A percentile compares a stretch with the other conserved stretches of the same genome.
These are phyloP conservation scores for Zhuliangozyma parablackwelliae DNA, from an alignment of 1,139 yeast species.

Conservation along the genomic window DNA sequence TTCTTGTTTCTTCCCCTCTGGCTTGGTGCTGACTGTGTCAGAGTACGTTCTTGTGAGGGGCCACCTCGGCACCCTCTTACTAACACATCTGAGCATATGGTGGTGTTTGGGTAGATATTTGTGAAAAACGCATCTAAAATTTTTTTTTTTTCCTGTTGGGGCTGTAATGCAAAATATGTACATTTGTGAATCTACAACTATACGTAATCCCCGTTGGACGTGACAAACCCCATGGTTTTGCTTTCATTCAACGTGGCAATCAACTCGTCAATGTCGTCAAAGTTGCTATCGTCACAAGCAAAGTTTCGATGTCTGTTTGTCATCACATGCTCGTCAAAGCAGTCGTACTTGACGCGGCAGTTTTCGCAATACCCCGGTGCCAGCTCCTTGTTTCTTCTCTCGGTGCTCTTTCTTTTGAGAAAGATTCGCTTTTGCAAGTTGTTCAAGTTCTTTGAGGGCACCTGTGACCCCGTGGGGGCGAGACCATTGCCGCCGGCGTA, in stretches of 20 bases:
- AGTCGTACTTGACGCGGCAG: constrained; percentile 81
- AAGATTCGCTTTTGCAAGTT: constrained; percentile 52
- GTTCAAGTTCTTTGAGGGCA: constrained; percentile 62
- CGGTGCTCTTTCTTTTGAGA: constrained; percentile 35
- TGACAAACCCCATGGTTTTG: constrained; percentile 36
- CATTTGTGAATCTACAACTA: not conserved
- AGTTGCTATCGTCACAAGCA: constrained; percentile 70
- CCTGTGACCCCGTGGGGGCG: constrained; percentile 65
- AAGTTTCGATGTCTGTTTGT: constrained; percentile 74
- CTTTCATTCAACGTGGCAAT: constrained; percentile 47
- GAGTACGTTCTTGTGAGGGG: no score
- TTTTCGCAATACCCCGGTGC: constrained; percentile 87
- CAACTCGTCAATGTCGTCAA: constrained; percentile 70
- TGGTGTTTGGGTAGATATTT: no score
- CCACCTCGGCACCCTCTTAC: no score
- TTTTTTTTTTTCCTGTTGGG: no score
- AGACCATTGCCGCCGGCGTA: constrained; percentile 56
- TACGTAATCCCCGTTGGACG: constrained; percentile 41
- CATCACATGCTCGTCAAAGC: constrained; percentile 70
- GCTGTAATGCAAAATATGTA: no score
- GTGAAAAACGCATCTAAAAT: no score
- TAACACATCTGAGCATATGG: no score
- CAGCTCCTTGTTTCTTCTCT: constrained; percentile 46
- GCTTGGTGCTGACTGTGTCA: not conserved
- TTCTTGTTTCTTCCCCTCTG: not conserved